Percentiles rank a stretch among this genome's conserved stretches.
phyloP scores from a whole-genome alignment of 148 eudicot genomes.

The Vaccinium macrocarpon region DNA sequence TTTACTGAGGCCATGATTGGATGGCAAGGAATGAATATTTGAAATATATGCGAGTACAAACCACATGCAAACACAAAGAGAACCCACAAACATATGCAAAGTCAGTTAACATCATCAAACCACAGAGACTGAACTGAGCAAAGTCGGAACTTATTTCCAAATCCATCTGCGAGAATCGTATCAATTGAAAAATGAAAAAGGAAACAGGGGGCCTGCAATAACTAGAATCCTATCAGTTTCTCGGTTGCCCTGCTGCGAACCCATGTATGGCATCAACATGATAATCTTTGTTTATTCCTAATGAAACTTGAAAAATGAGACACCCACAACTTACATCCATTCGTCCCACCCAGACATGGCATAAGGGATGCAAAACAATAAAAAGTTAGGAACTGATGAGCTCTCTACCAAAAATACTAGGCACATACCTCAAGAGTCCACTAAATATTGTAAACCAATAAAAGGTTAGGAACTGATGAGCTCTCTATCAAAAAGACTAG shows the following conservation, averaged over 20 bases:
- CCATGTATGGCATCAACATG: slow-evolving; percentile 1
- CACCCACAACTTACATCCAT: not conserved
- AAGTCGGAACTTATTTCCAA: not conserved
- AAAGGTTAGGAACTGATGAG: not conserved
- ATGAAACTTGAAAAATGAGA: not conserved
- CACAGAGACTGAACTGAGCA: not conserved
- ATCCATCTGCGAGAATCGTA: not conserved
- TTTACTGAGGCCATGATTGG: not conserved
- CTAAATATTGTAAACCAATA: slow-evolving; percentile 38
- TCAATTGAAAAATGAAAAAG: not conserved
- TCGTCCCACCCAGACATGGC: not conserved
- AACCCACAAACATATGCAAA: not conserved
- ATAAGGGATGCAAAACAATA: not conserved
- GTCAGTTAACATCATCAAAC: not conserved
- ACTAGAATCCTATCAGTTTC: not conserved
- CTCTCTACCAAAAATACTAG: not conserved
- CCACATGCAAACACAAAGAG: not conserved
- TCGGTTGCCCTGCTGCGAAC: not conserved
- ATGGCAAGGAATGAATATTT: not conserved
- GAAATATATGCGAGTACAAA: not conserved
- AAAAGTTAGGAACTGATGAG: not conserved
- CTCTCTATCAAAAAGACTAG: not conserved
- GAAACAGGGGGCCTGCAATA: not conserved
- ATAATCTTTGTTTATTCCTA: not conserved
- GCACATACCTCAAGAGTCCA: slow-evolving; percentile 78